Percentiles rank a stretch among this genome's conserved stretches.
These are phyloP conservation scores for Lentinus tigrinus DNA, from an alignment of 768 basidiomycete genomes.

Conservation along the genomic window DNA sequence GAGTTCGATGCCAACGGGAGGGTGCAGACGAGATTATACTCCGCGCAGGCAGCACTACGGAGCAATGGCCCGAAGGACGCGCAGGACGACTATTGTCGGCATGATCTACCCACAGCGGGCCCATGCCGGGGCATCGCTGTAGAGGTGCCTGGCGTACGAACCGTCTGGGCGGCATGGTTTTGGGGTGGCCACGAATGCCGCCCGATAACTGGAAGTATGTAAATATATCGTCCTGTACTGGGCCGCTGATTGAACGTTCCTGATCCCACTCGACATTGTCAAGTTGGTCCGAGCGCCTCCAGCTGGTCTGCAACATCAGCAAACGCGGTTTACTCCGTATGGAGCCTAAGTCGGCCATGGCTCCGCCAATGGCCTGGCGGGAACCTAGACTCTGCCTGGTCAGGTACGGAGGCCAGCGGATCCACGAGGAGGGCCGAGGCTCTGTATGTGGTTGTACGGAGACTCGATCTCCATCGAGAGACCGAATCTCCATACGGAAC, in stretches of 20 bases:
- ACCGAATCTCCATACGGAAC: too few relatives aligned
- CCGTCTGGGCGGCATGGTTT: background rate
- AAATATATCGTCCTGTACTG: background rate
- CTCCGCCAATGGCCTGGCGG: too few relatives aligned
- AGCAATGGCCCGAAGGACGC: slow-evolving; percentile 7
- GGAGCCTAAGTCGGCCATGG: too few relatives aligned
- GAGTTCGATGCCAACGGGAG: slow-evolving; percentile 1
- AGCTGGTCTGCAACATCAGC: too few relatives aligned
- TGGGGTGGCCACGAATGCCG: background rate
- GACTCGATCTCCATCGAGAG: too few relatives aligned
- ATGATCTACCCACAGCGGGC: background rate
- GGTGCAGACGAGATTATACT: background rate
- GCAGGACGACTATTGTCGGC: background rate
- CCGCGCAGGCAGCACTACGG: slow-evolving; percentile 7
- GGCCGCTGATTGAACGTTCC: background rate
- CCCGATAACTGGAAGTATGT: background rate
- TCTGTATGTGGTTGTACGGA: too few relatives aligned
- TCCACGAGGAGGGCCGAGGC: too few relatives aligned
- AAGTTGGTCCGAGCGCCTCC: background rate
- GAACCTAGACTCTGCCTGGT: too few relatives aligned
- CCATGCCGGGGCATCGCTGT: background rate
- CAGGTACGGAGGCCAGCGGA: too few relatives aligned
- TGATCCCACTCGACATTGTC: background rate
- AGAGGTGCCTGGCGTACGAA: background rate
- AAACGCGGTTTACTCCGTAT: too few relatives aligned